A percentile compares a stretch with the other conserved stretches of the same genome.
Evolutionary conservation across 352 stramenopile genomes (phyloP).

Genomic region (Phytophthora constricta): DNA sequence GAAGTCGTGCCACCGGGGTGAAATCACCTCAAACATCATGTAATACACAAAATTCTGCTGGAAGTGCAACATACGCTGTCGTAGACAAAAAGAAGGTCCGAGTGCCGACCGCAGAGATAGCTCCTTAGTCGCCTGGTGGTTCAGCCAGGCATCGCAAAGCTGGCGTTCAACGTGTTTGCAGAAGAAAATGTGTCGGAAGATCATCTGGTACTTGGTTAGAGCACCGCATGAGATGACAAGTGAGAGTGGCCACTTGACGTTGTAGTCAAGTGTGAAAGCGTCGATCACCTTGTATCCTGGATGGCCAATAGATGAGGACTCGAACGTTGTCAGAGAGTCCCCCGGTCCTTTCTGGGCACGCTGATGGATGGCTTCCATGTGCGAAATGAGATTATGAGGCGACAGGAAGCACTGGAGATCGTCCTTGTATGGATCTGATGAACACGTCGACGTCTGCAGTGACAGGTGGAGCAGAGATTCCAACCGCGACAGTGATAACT

Average conservation of each 20-base stretch:
- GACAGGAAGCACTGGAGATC: constrained; percentile 90
- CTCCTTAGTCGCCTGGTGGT: constrained; percentile 95
- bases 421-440: constrained; percentile 89
- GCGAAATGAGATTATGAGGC: constrained; percentile 88
- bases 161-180: constrained; percentile 98
- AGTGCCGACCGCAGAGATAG: constrained; percentile 88
- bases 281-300: constrained; percentile 94
- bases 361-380: constrained; percentile 93
- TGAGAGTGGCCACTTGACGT: constrained; percentile 97
- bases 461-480: constrained; percentile 95
- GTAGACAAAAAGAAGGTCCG: constrained; percentile 93
- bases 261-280: constrained; percentile 96
- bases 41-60: constrained; percentile 99
- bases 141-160: constrained; percentile 95
- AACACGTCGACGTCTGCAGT: constrained; percentile 93
- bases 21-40: constrained; percentile 98
- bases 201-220: constrained; percentile 98
- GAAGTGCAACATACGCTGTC: constrained; percentile 99
- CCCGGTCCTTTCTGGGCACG: constrained; percentile 68
- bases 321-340: constrained; percentile 79
- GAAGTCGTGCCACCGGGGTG: constrained; percentile 92
- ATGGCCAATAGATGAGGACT: constrained; percentile 68
- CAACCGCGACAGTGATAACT: constrained; percentile 88
- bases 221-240: constrained; percentile 96
- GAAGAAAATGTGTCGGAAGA: constrained; percentile 99